Percentiles rank a stretch among this genome's conserved stretches.
These are phyloP conservation scores for Rosa rugosa DNA, from an alignment of 306 rosid genomes.

Conservation along the genomic window DNA sequence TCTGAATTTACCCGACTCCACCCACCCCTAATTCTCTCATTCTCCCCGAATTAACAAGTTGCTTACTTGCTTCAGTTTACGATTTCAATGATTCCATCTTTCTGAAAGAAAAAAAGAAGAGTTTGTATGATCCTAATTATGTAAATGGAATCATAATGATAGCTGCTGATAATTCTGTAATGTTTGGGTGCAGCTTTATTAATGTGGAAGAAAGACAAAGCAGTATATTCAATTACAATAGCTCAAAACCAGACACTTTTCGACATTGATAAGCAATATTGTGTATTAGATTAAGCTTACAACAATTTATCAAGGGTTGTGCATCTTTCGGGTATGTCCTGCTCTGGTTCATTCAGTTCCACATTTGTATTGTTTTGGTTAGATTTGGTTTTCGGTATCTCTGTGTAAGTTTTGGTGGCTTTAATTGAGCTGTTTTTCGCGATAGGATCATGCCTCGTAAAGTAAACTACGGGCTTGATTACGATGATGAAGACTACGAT, in stretches of 20 bases:
- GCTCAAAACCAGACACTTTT: background rate
- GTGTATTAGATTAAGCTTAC: slow-evolving; percentile 14
- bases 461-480: slow-evolving; percentile 61
- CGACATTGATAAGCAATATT: slow-evolving; percentile 4
- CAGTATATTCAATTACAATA: background rate
- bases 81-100: too few relatives aligned
- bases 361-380: background rate
- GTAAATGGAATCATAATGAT: background rate
- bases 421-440: slow-evolving; percentile 8
- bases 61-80: background rate
- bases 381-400: background rate
- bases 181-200: slow-evolving; percentile 32
- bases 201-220: slow-evolving; percentile 22
- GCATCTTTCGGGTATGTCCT: slow-evolving; percentile 22
- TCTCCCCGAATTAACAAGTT: background rate
- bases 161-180: background rate
- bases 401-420: slow-evolving; percentile 11
- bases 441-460: slow-evolving; percentile 80
- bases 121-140: background rate
- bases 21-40: background rate
- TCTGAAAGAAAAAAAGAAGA: background rate
- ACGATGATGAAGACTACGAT: slow-evolving; percentile 44
- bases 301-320: slow-evolving; percentile 19
- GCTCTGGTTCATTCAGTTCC: slow-evolving; percentile 8
- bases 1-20: background rate